Evolutionary conservation across 352 stramenopile species (phyloP).

Genomic region (Pythium angustatum): DNA sequence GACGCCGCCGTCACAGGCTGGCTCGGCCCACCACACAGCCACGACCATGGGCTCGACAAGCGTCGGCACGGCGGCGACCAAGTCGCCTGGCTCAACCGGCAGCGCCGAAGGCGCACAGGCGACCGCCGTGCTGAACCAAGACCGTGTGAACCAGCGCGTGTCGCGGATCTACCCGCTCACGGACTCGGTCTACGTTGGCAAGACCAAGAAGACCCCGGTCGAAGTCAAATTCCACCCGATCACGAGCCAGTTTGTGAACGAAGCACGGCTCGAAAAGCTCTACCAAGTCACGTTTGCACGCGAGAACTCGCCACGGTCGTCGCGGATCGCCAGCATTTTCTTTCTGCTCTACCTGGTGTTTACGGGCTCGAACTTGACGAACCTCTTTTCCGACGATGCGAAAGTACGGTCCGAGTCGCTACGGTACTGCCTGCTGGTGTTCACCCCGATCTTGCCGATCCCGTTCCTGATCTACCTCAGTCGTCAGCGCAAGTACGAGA

Average conservation of each 20-base stretch:
- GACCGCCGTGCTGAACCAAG: slow-evolving; percentile 50
- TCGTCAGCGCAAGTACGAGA: slow-evolving; percentile 58
- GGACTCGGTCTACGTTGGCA: slow-evolving; percentile 65
- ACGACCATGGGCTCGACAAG: not conserved
- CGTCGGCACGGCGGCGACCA: not conserved
- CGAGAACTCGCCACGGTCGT: slow-evolving; percentile 70
- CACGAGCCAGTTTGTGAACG: slow-evolving; percentile 72
- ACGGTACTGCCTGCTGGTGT: slow-evolving; percentile 69
- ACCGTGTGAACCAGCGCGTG: slow-evolving; percentile 63
- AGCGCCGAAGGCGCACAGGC: slow-evolving; percentile 17
- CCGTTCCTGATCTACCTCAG: slow-evolving; percentile 69
- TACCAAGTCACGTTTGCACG: slow-evolving; percentile 83
- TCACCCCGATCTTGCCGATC: slow-evolving; percentile 66
- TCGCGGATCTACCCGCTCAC: slow-evolving; percentile 76
- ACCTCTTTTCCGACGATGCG: slow-evolving; percentile 60
- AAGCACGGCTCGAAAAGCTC: slow-evolving; percentile 70
- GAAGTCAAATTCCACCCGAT: slow-evolving; percentile 79
- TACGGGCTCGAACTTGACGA: slow-evolving; percentile 70
- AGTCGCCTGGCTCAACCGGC: slow-evolving; percentile 14
- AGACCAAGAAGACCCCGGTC: slow-evolving; percentile 76
- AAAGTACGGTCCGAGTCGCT: slow-evolving; percentile 51
- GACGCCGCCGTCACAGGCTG: slow-evolving; percentile 16
- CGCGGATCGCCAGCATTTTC: slow-evolving; percentile 61
- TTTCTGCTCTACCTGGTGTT: slow-evolving; percentile 75
- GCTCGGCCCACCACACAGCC: not conserved